Evolutionary conservation across 257 asterid genomes (phyloP).

Genomic region (Parsonsia alboflavescens): DNA sequence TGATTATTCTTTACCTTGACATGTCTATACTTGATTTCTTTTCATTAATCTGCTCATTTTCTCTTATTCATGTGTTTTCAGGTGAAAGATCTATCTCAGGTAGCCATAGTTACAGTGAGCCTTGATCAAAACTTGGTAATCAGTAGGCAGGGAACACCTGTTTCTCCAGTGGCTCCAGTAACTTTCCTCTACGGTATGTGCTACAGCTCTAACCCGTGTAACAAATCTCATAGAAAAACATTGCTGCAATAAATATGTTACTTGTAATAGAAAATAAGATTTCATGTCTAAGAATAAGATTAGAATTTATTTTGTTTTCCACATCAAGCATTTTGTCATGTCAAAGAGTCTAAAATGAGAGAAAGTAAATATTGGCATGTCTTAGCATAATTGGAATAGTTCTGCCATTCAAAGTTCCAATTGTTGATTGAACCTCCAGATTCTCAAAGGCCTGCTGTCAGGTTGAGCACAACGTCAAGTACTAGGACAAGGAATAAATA

Average conservation of each 20-base stretch:
- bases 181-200: conserved; percentile 82
- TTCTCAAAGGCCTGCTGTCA: conserved; percentile 70
- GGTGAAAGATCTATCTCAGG: conserved; percentile 52
- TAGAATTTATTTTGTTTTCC: background rate
- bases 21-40: conserved; percentile 1
- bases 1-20: background rate
- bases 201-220: background rate
- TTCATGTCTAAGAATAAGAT: background rate
- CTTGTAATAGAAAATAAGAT: too few species aligned
- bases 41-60: background rate
- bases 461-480: conserved; percentile 62
- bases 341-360: background rate
- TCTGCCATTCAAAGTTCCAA: background rate
- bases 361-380: background rate
- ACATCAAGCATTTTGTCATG: background rate
- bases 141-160: conserved; percentile 72
- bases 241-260: background rate
- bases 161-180: conserved; percentile 69
- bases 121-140: conserved; percentile 49
- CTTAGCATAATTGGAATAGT: background rate
- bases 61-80: conserved; percentile 19
- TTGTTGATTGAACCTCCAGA: conserved; percentile 40
- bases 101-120: conserved; percentile 65
- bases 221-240: background rate
- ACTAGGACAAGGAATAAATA: conserved; percentile 55